Evolutionary conservation across 148 eudicot genomes (phyloP).

Genomic region (Vaccinium vitisidaea): DNA sequence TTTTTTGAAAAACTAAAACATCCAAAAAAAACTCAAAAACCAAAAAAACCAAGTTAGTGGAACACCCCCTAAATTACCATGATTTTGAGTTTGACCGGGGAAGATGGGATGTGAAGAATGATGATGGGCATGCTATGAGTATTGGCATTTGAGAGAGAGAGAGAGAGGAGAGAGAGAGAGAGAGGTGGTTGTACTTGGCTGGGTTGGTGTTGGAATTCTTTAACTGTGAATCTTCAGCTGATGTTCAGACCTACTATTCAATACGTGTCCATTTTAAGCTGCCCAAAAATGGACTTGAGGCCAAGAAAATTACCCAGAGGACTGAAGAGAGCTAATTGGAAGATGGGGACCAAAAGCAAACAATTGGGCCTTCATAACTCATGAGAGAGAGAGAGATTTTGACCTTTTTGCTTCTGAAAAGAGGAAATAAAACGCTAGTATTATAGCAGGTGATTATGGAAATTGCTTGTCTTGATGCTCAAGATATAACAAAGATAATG

Average conservation of each 20-base stretch:
- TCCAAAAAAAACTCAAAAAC: too few relatives aligned
- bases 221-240: neutral
- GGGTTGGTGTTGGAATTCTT: neutral
- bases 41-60: too few relatives aligned
- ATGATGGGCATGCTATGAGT: neutral
- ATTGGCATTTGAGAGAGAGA: constrained; percentile 12
- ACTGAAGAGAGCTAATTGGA: neutral
- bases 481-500: neutral
- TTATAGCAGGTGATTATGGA: neutral
- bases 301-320: neutral
- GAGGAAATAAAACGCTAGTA: neutral
- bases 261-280: neutral
- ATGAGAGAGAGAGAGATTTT: neutral
- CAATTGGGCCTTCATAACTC: neutral
- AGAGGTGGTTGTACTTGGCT: neutral
- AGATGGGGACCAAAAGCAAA: neutral
- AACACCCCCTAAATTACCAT: too few relatives aligned
- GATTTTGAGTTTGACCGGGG: neutral
- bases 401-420: neutral
- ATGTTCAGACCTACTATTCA: neutral
- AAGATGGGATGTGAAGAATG: neutral
- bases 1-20: too few relatives aligned
- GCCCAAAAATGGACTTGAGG: neutral
- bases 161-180: neutral
- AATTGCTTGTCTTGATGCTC: constrained; percentile 2